Evolutionary conservation across 306 rosid genomes (phyloP).

Genomic region (Ochetophila trinervis): DNA sequence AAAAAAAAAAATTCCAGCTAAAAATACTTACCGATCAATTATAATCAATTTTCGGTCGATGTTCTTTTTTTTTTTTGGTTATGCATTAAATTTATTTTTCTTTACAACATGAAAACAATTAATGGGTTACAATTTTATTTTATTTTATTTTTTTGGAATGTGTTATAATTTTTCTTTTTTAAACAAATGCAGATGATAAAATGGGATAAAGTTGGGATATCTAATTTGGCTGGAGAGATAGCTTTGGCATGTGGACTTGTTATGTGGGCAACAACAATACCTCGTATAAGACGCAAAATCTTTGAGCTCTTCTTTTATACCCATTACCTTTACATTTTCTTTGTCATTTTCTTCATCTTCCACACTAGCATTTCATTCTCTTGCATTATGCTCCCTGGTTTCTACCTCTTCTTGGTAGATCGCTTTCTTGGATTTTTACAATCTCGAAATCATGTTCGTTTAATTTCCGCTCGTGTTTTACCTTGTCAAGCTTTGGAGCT

Average conservation of each 20-base stretch:
- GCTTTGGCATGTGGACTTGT: conserved; percentile 50
- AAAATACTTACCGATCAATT: too few species aligned
- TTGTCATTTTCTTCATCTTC: conserved; percentile 63
- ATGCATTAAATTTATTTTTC: too few species aligned
- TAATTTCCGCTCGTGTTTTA: conserved; percentile 56
- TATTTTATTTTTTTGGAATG: not conserved
- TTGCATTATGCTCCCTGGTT: conserved; percentile 61
- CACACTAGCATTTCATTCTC: conserved; percentile 57
- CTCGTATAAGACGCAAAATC: conserved; percentile 50
- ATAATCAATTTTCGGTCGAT: too few species aligned
- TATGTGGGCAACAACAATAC: conserved; percentile 61
- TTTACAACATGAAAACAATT: too few species aligned
- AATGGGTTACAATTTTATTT: too few species aligned
- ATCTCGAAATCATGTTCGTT: conserved; percentile 39
- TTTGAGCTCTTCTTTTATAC: conserved; percentile 77
- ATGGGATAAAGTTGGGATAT: conserved; percentile 48
- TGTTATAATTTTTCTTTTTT: not conserved
- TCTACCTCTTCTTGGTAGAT: conserved; percentile 74
- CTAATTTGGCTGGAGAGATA: conserved; percentile 71
- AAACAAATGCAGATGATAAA: conserved; percentile 43
- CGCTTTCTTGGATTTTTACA: conserved; percentile 69
- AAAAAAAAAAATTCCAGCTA: too few species aligned
- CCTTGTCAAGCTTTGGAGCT: conserved; percentile 65
- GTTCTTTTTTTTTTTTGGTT: too few species aligned
- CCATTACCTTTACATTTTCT: conserved; percentile 65